Conservation (phyloP, 371 early-diverging fungal genomes). For the Basidiobolus heterosporus region DNA sequence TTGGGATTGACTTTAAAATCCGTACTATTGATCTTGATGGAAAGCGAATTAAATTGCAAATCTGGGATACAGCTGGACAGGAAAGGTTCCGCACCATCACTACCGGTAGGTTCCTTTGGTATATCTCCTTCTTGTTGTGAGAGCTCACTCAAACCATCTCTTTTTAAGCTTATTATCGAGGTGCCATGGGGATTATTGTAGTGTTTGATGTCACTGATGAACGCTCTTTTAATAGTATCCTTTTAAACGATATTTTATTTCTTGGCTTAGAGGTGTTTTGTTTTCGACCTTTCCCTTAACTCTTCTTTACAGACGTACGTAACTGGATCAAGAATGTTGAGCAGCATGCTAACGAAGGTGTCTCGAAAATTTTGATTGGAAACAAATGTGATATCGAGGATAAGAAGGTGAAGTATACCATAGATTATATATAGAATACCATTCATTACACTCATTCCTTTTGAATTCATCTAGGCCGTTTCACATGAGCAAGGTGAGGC, state of each 20-base stretch:
- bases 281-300: background rate
- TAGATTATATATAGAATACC: background rate
- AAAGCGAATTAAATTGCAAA: constrained; percentile 97
- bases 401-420: constrained; percentile 51
- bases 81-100: constrained; percentile 99
- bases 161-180: constrained; percentile 81
- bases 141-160: too few species aligned
- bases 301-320: constrained; percentile 55
- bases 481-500: constrained; percentile 62
- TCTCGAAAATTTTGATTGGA: constrained; percentile 95
- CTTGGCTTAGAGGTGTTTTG: background rate
- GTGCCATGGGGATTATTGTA: constrained; percentile 97
- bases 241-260: constrained; percentile 1
- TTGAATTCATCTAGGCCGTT: constrained; percentile 27
- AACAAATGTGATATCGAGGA: constrained; percentile 94
- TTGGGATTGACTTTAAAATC: constrained; percentile 99
- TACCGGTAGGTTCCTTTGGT: constrained; percentile 47
- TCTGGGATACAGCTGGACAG: constrained; percentile 99
- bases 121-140: too few species aligned
- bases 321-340: constrained; percentile 98
- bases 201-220: constrained; percentile 98
- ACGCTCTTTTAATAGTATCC: constrained; percentile 84
- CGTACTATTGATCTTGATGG: constrained; percentile 96
- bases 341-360: constrained; percentile 90
- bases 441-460: background rate